Evolutionary conservation across 129 eudicot genomes (phyloP), one percentile per base, ranked within the genome.

Genomic region (Scalesia atractyloides): DNA sequence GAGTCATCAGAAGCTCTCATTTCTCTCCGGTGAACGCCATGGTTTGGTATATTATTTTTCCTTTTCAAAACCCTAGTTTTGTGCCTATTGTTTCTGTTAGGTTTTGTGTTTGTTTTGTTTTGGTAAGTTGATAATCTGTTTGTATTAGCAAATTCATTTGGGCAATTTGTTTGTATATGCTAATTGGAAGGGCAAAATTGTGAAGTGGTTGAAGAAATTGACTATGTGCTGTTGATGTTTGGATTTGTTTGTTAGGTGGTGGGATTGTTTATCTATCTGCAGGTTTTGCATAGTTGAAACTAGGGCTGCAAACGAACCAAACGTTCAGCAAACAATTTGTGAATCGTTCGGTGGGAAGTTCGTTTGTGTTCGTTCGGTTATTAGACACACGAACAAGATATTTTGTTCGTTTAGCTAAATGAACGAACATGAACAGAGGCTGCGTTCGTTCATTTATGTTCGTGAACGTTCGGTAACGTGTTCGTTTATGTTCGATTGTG

Each of bases 1-100:
- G 78, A 74, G 69, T 72, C 87, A 82, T 16, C 87, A 86, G 53
- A 78, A 70, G 49, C 84, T 86, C 18, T 83, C 91, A 7, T 86
- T 83, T 36, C 83, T 77, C 22, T 79, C 91, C 59, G 91, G 91
- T 49, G 91, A 86, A 86, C 91, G 87, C 19, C 91, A 86, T 63
- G 86, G 82, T 51, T 73, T 82, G 86, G 90, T 85, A 70, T 56
- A 39, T 5, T 0, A 15, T 50, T 15, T 5, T 50, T 15, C 1
- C 19, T 50, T 50, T 50, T 15, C 19, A 5, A 50, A 50, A 50
- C 56, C 56, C 56, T 50, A 50, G 19, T n/a, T 50, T 50, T 50
- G 56, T 50, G n/a, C n/a, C 0, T 15, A 1, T 14, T 3, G 56
- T 18, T 50, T 50, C n/a, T 15, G 0, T 15, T n/a, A 7, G 12